Evolutionary conservation across 2,329 filamentous ascomycete genomes (phyloP), one percentile per base, ranked within the genome.

Genomic region (Dendrostoma leiphaemia): DNA sequence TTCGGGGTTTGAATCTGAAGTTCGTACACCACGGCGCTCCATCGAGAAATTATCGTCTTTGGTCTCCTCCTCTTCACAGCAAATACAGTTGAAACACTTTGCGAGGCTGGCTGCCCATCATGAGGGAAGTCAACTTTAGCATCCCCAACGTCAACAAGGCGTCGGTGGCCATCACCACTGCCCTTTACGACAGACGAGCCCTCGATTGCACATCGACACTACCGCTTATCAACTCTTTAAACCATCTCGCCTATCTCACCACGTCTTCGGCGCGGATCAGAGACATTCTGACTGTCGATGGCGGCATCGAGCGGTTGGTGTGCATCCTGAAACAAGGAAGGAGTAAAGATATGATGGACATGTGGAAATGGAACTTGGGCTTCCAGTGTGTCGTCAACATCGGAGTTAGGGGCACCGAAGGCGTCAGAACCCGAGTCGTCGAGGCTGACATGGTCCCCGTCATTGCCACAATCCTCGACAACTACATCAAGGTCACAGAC

Each of bases 351-450:
- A 88, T 97, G 86, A 97, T 97, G 93, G 93, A 97, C 71, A 96
- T 96, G 90, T 99, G 94, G 94, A 97, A 97, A 74, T 99, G 94
- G 94, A 99, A 97, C 68, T 81, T 99, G 59, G 94, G 94, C 50
- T 99, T 99, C 71, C 94, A 97, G 73, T 99, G 94, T 71, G 92
- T 97, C 61, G 94, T 99, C 69, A 99, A 99, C 72, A 97, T 99
- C 67, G 94, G 94, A 54, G 93, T 99, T 57, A 85, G 94, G 63
- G 94, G 94, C 57, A 97, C 94, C 12, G 94, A 99, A 75, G 86
- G 84, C 62, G 94, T 99, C 56, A 85, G 94, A 63, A 97, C 94
- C 54, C 83, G 94, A 61, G 93, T 99, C 3, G 94, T 99, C 49
- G 94, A 99, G 74, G 94, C 94, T 59, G 94, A 99, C 72, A 97